Evolutionary conservation across 139 green algal genomes (phyloP).

Genomic region (Chlorella sp.): DNA sequence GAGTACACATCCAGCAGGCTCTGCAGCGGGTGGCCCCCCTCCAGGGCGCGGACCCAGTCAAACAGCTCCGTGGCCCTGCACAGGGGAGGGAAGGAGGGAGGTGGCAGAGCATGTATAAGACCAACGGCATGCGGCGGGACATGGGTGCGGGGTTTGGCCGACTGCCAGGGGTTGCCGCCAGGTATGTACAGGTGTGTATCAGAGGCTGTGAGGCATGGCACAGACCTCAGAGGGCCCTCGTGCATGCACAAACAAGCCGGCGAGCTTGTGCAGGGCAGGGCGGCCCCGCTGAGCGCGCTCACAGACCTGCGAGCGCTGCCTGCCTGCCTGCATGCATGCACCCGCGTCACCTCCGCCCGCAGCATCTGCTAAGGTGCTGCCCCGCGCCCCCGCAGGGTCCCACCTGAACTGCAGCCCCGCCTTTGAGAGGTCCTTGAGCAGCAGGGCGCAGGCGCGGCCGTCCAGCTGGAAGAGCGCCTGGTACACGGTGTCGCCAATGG

Average conservation of each 20-base stretch:
- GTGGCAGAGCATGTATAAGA: not conserved
- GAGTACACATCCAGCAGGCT: slow-evolving; percentile 82
- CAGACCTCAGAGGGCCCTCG: too few species aligned
- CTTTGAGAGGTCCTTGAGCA: slow-evolving; percentile 84
- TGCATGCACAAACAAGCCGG: too few species aligned
- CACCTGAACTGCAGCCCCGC: slow-evolving; percentile 52
- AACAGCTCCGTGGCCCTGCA: slow-evolving; percentile 81
- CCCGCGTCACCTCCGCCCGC: not conserved
- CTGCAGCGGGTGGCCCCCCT: slow-evolving; percentile 57
- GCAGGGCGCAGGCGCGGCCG: slow-evolving; percentile 66
- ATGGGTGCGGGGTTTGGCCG: not conserved
- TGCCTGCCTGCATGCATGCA: too few species aligned
- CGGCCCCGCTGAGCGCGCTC: too few species aligned
- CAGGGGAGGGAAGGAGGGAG: not conserved
- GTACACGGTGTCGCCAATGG: slow-evolving; percentile 64
- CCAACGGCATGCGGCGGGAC: not conserved
- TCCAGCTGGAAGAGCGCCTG: slow-evolving; percentile 80
- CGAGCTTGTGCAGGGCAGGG: too few species aligned
- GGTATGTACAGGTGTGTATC: too few species aligned
- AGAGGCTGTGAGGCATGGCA: too few species aligned
- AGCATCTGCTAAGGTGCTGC: not conserved
- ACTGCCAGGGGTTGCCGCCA: too few species aligned
- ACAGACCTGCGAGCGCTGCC: too few species aligned
- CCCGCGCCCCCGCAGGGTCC: not conserved
- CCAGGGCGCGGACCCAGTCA: slow-evolving; percentile 71